phyloP scores from a whole-genome alignment of 1,139 yeast genomes.

The Nakaseomyces kungkrabaensis region DNA sequence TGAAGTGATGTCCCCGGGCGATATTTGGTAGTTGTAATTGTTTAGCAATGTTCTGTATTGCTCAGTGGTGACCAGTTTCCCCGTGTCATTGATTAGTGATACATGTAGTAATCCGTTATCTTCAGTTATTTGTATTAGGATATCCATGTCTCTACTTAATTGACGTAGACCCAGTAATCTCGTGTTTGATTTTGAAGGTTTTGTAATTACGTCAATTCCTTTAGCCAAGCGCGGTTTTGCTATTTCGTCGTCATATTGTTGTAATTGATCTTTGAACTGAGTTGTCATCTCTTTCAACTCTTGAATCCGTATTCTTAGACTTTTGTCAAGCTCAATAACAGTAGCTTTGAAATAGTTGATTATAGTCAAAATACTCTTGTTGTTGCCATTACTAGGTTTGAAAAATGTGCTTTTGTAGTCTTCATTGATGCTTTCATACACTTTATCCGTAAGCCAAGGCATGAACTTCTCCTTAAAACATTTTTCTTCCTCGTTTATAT shows the following conservation, averaged over 20 bases:
- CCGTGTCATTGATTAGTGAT: background rate
- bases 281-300: background rate
- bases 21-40: background rate
- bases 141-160: background rate
- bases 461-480: constrained; percentile 11
- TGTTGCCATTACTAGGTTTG: background rate
- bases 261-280: background rate
- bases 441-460: constrained; percentile 19
- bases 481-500: constrained; percentile 5
- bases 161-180: background rate
- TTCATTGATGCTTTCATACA: constrained; percentile 15
- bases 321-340: background rate
- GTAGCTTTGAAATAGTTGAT: background rate
- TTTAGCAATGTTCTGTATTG: background rate
- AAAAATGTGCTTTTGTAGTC: constrained; percentile 13
- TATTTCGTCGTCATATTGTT: background rate
- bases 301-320: background rate
- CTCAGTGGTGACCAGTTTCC: background rate
- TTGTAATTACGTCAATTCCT: background rate
- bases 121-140: background rate
- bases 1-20: background rate
- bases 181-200: background rate
- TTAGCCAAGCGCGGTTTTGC: background rate
- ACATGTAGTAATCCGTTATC: background rate
- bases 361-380: background rate